phyloP scores from a whole-genome alignment of 352 stramenopile genomes.

The Globisporangium acanthophoron region DNA sequence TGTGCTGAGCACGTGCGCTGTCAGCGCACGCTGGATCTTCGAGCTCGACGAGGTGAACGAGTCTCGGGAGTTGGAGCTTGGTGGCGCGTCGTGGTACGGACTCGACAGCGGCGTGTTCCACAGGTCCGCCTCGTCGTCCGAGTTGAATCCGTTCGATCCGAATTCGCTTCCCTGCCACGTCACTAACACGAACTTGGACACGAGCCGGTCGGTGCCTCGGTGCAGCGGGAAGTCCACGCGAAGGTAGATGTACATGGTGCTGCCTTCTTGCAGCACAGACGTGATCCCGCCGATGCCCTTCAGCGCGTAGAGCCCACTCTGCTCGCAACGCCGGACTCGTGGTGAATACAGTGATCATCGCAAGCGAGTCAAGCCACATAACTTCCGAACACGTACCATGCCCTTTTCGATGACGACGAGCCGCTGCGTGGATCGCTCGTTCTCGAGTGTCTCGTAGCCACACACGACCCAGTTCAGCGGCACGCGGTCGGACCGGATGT shows the following conservation, averaged over 20 bases:
- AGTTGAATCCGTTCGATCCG: constrained; percentile 44
- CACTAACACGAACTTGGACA: constrained; percentile 86
- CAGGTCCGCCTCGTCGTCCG: constrained; percentile 65
- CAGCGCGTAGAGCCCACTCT: constrained; percentile 77
- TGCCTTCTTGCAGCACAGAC: constrained; percentile 58
- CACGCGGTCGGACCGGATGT: constrained; percentile 74
- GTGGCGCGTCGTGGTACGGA: constrained; percentile 19
- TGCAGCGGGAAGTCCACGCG: constrained; percentile 83
- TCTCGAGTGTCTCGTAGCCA: constrained; percentile 65
- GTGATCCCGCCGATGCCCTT: constrained; percentile 82
- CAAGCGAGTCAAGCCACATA: too few relatives aligned
- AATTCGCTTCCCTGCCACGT: constrained; percentile 73
- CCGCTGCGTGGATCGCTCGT: constrained; percentile 49
- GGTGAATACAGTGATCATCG: background rate
- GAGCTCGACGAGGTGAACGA: constrained; percentile 52
- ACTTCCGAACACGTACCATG: constrained; percentile 41
- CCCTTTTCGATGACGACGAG: constrained; percentile 81
- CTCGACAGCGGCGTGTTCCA: constrained; percentile 36
- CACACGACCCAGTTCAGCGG: constrained; percentile 86
- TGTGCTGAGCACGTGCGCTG: constrained; percentile 71
- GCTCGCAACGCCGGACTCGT: background rate
- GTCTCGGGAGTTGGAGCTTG: constrained; percentile 22
- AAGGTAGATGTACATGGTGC: constrained; percentile 88
- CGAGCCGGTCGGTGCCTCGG: constrained; percentile 70
- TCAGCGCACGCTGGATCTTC: constrained; percentile 76